These are phyloP conservation scores for Phylloboletellus chloephorus DNA, from an alignment of 1,284 basidiomycete species.

Conservation along the genomic window DNA sequence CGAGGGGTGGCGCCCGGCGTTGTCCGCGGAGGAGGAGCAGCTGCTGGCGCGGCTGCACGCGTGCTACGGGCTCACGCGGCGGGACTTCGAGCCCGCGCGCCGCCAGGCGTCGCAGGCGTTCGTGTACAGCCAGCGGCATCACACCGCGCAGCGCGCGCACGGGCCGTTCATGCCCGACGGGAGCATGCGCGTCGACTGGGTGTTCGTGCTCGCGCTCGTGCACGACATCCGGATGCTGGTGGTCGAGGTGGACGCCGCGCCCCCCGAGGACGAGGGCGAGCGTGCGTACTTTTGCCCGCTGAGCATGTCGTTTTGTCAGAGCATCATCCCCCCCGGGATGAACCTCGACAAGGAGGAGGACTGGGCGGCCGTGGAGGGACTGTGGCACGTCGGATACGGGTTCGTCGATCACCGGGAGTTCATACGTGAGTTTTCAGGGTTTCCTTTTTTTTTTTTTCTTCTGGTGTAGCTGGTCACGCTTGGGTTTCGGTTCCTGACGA, in stretches of 20 bases:
- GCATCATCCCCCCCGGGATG: slow-evolving; percentile 37
- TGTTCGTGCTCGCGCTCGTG: slow-evolving; percentile 51
- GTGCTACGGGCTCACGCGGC: slow-evolving; percentile 47
- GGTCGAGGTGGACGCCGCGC: slow-evolving; percentile 36
- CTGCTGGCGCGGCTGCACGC: slow-evolving; percentile 48
- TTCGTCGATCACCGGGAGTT: slow-evolving; percentile 65
- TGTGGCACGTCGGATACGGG: slow-evolving; percentile 58
- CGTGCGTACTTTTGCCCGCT: slow-evolving; percentile 42
- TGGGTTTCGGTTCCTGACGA: slow-evolving; percentile 11
- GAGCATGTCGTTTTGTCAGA: slow-evolving; percentile 52
- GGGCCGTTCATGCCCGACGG: slow-evolving; percentile 51
- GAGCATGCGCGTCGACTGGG: slow-evolving; percentile 52
- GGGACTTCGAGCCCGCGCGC: slow-evolving; percentile 33
- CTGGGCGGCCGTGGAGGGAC: slow-evolving; percentile 60
- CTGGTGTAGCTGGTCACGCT: too few relatives aligned
- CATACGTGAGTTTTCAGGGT: slow-evolving; percentile 39
- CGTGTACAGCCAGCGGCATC: slow-evolving; percentile 57
- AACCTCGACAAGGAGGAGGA: slow-evolving; percentile 41
- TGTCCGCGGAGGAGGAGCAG: slow-evolving; percentile 38
- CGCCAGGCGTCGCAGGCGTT: slow-evolving; percentile 44
- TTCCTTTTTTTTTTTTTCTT: too few relatives aligned
- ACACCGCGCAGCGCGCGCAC: slow-evolving; percentile 44
- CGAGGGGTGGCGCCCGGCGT: too few relatives aligned
- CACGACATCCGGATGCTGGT: slow-evolving; percentile 51
- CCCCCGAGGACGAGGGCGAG: slow-evolving; percentile 19